phyloP scores from a whole-genome alignment of 495 filamentous ascomycete species.

The Parathielavia hyrcaniae region DNA sequence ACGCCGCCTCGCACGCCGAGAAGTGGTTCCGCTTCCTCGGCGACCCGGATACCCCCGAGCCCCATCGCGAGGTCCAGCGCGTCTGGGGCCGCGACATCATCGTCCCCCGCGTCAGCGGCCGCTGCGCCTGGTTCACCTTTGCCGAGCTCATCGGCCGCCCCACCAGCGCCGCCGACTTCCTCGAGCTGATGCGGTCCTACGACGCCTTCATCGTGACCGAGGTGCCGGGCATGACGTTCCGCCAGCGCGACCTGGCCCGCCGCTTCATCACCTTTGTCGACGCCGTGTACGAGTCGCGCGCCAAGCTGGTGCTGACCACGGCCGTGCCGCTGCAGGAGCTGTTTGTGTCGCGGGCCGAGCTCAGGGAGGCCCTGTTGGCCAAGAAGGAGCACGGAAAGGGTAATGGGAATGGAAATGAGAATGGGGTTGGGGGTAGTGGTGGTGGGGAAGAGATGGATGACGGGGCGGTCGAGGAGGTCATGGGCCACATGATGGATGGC shows the following conservation, averaged over 20 bases:
- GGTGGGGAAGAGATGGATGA: slow-evolving; percentile 34
- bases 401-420: not conserved
- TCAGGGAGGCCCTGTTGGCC: slow-evolving; percentile 47
- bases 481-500: slow-evolving; percentile 92
- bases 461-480: slow-evolving; percentile 61
- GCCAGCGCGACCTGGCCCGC: slow-evolving; percentile 79
- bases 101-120: slow-evolving; percentile 81
- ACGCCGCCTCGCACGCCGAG: slow-evolving; percentile 72
- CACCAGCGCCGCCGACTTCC: slow-evolving; percentile 87
- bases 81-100: slow-evolving; percentile 91
- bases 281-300: slow-evolving; percentile 78
- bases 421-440: slow-evolving; percentile 30
- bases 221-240: slow-evolving; percentile 83
- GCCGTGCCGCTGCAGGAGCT: slow-evolving; percentile 76
- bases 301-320: slow-evolving; percentile 91
- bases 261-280: slow-evolving; percentile 97
- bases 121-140: slow-evolving; percentile 83
- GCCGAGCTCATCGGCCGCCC: slow-evolving; percentile 81
- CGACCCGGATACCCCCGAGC: slow-evolving; percentile 69
- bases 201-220: slow-evolving; percentile 87
- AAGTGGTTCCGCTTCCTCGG: slow-evolving; percentile 94
- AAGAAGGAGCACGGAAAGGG: not conserved
- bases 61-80: slow-evolving; percentile 67
- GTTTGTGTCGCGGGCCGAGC: slow-evolving; percentile 78
- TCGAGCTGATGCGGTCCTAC: slow-evolving; percentile 87